Evolutionary conservation across 371 early-diverging fungal genomes (phyloP), one percentile per base, ranked within the genome.

Genomic region (Actinomucor elegans): DNA sequence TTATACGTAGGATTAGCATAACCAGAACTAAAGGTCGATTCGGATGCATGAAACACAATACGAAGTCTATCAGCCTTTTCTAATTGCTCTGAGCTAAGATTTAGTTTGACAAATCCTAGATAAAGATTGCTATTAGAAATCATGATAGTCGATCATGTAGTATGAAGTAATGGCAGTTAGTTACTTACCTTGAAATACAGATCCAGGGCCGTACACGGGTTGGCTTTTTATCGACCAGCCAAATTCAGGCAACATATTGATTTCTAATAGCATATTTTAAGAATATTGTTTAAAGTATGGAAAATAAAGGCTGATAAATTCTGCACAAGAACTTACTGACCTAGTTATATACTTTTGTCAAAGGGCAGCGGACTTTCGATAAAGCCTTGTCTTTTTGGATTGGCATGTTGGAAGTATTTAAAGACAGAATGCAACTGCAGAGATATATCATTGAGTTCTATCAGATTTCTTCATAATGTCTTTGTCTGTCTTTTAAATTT

Each of bases 161-260:
- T n/a, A n/a, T n/a, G n/a, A n/a, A 28, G 28, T 27, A 14, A 27
- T 43, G 20, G 43, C 17, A 43, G 7, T 4, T 7, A 5, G 17
- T 43, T 20, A 43, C 1, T 42, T 42, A 50, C 67, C 67, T 48
- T 62, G 55, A 42, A 66, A 66, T n/a, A 54, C 64, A 12, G 64
- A 63, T 31, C 64, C 64, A 32, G 64, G 52, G 8, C 52, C 59
- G 21, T 57, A 63, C 3, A 59, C 49, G 21, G 52, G 47, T 33
- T 33, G 21, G 18, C 53, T 42, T 12, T 47, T 46, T 15, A 59
- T 40, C 34, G 41, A 35, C 59, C 59, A 59, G 8, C 59, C 59
- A 28, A 59, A 59, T 28, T 53, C 59, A 11, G 59, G 59, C 29
- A 59, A 47, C 9, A 59, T 33, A 17, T 36, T 15, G 4, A 55